Evolutionary conservation across 257 asterid genomes (phyloP), one percentile per base, ranked within the genome.

Genomic region (Solanum virginianum): DNA sequence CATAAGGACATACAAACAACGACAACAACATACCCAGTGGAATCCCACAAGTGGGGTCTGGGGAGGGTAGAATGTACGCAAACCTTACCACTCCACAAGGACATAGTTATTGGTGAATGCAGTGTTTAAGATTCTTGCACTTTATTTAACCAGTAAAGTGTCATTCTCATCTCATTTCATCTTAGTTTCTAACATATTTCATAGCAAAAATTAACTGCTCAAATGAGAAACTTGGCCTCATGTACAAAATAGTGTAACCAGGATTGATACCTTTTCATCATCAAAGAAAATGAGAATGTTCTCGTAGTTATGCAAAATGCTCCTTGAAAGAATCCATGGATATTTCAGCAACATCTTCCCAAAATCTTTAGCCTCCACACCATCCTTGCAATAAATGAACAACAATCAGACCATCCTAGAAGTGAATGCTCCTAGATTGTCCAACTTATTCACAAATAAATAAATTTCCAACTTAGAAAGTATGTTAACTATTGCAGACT

Each of bases 321-420:
- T 91, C 69, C 89, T 81, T 55, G 98, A 94, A 83, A 96, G 91
- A 92, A 96, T 92, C 99, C 99, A 96, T 8, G 99, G 99, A 89
- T 96, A 95, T 91, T 93, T 96, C 84, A 86, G 89, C 86, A 95
- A 87, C 92, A 95, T 93, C 93, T 86, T 87, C 86, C 94, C 95
- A 72, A 88, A 84, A 85, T 90, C 94, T 85, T 66, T 83, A 83
- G 91, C 86, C 81, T 81, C 89, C 8, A 55, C 83, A 80, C 92
- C 94, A 84, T 91, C 91, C 98, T 96, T 85, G 88, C 88, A 87
- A 84, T 68, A 77, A 85, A 83, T 62, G 87, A 53, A 83, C 81
- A 60, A 45, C 66, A 16, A 80, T 49, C 72, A 47, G 43, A 84
- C 77, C 71, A 16, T 47, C 18, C 45, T 77, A 77, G 43, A 49